Percentiles rank a stretch among this genome's conserved stretches.
phyloP scores from a whole-genome alignment of 176 grass and related monocot genomes.

The Zizania latifolia region DNA sequence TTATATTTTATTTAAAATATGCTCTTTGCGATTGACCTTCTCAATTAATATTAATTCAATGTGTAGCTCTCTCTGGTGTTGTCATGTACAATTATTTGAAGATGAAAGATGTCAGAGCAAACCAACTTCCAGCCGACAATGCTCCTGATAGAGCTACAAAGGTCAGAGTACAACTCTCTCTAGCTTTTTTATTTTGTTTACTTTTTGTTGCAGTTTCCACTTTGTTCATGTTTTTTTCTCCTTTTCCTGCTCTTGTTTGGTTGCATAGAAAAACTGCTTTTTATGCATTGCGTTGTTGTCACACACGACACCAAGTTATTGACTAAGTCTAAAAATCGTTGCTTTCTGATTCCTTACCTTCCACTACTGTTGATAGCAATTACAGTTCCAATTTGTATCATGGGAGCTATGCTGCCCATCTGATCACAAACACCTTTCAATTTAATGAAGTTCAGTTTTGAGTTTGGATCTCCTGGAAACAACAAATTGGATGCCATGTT shows the following conservation, averaged over 20 bases:
- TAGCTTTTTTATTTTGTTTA: neutral
- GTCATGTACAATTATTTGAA: constrained; percentile 99
- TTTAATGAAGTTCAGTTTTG: neutral
- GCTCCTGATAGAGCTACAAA: constrained; percentile 61
- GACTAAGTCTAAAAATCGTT: neutral
- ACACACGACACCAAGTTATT: neutral
- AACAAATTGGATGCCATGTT: neutral
- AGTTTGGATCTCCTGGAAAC: neutral
- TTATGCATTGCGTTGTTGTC: neutral
- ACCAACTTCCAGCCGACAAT: constrained; percentile 54
- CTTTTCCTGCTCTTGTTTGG: neutral
- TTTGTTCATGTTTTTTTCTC: neutral
- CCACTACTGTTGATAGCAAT: neutral
- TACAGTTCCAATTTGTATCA: neutral
- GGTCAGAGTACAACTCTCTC: constrained; percentile 25
- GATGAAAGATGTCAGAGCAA: constrained; percentile 83
- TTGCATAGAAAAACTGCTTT: neutral
- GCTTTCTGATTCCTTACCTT: neutral
- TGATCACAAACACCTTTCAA: neutral
- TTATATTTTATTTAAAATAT: constrained; percentile 14
- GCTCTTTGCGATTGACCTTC: neutral
- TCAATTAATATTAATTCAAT: constrained; percentile 14
- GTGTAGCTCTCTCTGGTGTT: constrained; percentile 85
- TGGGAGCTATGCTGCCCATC: neutral
- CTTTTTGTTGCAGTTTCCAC: neutral